Conservation (phyloP, 1,139 yeast species). For the Petasospora fabianii region DNA sequence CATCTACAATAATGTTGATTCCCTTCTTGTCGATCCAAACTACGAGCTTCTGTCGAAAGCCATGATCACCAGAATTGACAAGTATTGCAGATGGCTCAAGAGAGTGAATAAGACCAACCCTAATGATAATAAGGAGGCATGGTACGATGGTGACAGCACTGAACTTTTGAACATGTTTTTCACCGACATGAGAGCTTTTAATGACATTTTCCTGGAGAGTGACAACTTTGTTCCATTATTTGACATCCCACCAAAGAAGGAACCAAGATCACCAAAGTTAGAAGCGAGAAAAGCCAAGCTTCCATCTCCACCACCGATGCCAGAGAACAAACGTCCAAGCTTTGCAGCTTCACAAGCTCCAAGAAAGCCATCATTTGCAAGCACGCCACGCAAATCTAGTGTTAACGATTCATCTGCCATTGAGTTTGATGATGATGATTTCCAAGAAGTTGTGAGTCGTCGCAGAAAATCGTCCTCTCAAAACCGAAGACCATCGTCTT, state of each 20-base stretch:
- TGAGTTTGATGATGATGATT: constrained; percentile 26
- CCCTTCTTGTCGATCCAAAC: constrained; percentile 52
- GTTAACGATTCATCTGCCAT: constrained; percentile 23
- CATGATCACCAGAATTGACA: constrained; percentile 31
- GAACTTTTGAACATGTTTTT: constrained; percentile 29
- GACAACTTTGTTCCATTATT: constrained; percentile 46
- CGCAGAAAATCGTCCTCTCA: constrained; percentile 30
- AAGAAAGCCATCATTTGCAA: constrained; percentile 10
- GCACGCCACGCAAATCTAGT: constrained; percentile 7
- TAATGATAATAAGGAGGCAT: constrained; percentile 16
- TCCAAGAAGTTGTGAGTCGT: constrained; percentile 29
- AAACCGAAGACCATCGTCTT: constrained; percentile 13
- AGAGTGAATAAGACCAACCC: constrained; percentile 15
- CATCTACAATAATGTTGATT: constrained; percentile 61
- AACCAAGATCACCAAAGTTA: constrained; percentile 14
- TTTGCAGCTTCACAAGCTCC: constrained; percentile 3
- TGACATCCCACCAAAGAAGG: constrained; percentile 33
- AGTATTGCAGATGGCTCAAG: constrained; percentile 30
- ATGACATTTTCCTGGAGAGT: constrained; percentile 48
- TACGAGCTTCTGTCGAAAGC: constrained; percentile 24
- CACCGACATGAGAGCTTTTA: constrained; percentile 37
- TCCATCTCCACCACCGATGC: constrained; percentile 8
- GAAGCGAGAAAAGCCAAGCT: constrained; percentile 13
- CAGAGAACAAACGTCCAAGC: constrained; percentile 6
- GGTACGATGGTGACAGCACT: constrained; percentile 29